phyloP scores from a whole-genome alignment of 495 filamentous ascomycete genomes.

The Podospora pseudocomata region DNA sequence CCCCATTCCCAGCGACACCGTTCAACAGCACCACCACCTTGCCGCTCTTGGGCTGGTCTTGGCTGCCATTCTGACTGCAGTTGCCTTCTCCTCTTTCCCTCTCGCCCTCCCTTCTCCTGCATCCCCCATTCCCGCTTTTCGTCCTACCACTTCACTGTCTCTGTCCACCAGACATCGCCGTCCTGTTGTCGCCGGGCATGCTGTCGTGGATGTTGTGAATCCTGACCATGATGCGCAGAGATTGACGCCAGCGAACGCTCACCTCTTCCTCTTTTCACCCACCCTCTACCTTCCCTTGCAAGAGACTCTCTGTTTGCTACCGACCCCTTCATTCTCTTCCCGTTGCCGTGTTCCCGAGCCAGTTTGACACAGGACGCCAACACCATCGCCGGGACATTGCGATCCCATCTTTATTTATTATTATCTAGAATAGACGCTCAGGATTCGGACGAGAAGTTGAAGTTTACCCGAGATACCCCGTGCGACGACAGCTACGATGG shows the following conservation, averaged over 20 bases:
- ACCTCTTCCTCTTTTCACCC: not conserved
- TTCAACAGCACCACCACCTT: not conserved
- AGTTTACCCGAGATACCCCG: not conserved
- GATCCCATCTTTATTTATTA: not conserved
- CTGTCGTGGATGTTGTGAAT: not conserved
- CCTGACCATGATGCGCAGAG: not conserved
- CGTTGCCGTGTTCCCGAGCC: not conserved
- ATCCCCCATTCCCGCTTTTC: not conserved
- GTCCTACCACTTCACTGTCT: not conserved
- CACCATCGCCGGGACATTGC: not conserved
- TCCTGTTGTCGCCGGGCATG: not conserved
- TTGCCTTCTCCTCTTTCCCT: not conserved
- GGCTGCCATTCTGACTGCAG: not conserved
- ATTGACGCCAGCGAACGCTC: not conserved
- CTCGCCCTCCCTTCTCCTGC: not conserved
- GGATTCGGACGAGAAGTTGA: not conserved
- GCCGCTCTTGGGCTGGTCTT: not conserved
- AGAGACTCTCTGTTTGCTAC: not conserved
- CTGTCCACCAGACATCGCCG: not conserved
- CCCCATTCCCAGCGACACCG: not conserved
- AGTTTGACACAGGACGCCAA: not conserved
- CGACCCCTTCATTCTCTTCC: not conserved
- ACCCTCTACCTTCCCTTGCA: not conserved
- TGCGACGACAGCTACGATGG: conserved; percentile 3
- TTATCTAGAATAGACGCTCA: not conserved